Evolutionary conservation across 768 basidiomycete species (phyloP).

Genomic region (Dentipellis sp.): DNA sequence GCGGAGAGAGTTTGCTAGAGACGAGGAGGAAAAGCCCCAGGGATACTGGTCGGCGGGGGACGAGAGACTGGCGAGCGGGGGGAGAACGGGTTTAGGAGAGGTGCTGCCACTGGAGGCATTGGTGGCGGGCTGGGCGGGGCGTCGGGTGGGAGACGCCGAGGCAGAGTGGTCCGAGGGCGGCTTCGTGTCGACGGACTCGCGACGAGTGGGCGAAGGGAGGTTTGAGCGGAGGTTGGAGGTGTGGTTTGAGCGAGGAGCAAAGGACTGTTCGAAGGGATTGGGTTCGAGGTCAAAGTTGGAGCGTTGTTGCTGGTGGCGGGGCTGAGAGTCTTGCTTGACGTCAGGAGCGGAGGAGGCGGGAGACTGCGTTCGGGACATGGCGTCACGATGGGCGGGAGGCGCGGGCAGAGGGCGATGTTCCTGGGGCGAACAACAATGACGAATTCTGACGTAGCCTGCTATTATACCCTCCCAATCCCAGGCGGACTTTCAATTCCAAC

Average conservation of each 20-base stretch:
- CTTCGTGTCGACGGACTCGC: slow-evolving; percentile 20
- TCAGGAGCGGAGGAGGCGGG: slow-evolving; percentile 9
- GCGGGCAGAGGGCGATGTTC: slow-evolving; percentile 21
- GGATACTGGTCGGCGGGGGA: slow-evolving; percentile 51
- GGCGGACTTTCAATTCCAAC: slow-evolving; percentile 28
- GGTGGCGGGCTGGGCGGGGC: slow-evolving; percentile 13
- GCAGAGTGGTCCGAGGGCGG: slow-evolving; percentile 17
- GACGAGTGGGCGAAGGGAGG: slow-evolving; percentile 23
- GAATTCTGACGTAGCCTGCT: slow-evolving; percentile 35
- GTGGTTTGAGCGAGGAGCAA: slow-evolving; percentile 41
- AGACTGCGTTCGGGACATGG: slow-evolving; percentile 1
- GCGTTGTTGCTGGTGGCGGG: slow-evolving; percentile 26
- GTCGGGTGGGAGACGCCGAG: slow-evolving; percentile 14
- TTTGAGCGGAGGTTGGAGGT: slow-evolving; percentile 19
- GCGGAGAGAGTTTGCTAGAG: slow-evolving; percentile 70
- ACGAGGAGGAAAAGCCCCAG: slow-evolving; percentile 53
- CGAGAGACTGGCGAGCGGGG: slow-evolving; percentile 71
- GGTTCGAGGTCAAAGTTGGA: slow-evolving; percentile 72
- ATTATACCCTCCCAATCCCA: slow-evolving; percentile 26
- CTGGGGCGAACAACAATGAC: slow-evolving; percentile 26
- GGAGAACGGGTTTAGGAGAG: slow-evolving; percentile 60
- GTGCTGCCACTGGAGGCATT: slow-evolving; percentile 11
- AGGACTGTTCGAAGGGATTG: slow-evolving; percentile 94
- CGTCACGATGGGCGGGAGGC: slow-evolving; percentile 19
- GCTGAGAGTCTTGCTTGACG: slow-evolving; percentile 9